Conservation (phyloP, 129 eudicot species). For the sunflower (Helianthus annuus) region HanXRQr2.0-SUNRISE NC_035436.2:934579-935078, state of each 20-base stretch:
- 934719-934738: slow-evolving; percentile 9
- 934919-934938: background rate
- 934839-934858: background rate
- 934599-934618: background rate
- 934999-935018: too few species aligned
- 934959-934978: too few species aligned
- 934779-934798: background rate
- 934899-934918: background rate
- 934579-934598: background rate
- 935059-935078: too few species aligned
- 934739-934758: background rate
- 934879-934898: too few species aligned
- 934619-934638: too few species aligned
- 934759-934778: too few species aligned
- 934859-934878: background rate
- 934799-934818: background rate
- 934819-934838: background rate
- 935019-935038: too few species aligned
- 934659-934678: slow-evolving; percentile 3
- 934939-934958: background rate
- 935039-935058: too few species aligned
- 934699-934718: background rate
- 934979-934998: too few species aligned
- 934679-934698: background rate
- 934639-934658: background rate